A percentile compares a stretch with the other conserved stretches of the same genome.
These are phyloP conservation scores for Ogataea sp. DNA, from an alignment of 805 yeast genomes.

Conservation along the genomic window DNA sequence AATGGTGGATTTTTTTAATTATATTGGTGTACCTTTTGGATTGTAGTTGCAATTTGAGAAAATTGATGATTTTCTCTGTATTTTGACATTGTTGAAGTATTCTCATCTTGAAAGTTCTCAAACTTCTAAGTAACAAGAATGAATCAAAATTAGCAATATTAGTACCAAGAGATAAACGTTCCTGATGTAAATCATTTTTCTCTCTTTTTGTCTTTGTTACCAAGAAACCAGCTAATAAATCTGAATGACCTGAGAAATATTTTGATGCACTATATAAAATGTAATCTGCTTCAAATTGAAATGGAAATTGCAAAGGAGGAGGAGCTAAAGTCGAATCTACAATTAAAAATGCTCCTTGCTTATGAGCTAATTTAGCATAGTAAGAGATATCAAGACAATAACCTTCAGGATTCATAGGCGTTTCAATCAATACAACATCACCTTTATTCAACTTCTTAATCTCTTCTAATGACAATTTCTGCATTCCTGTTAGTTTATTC, in stretches of 20 bases:
- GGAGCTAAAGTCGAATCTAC: conserved; percentile 53
- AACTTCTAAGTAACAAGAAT: conserved; percentile 37
- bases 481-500: conserved; percentile 31
- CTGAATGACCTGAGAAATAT: conserved; percentile 49
- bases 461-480: conserved; percentile 27
- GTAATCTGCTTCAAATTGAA: conserved; percentile 42
- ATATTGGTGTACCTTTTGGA: conserved; percentile 25
- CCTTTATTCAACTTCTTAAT: conserved; percentile 28
- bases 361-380: conserved; percentile 36
- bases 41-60: conserved; percentile 27
- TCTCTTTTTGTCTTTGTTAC: conserved; percentile 30
- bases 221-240: conserved; percentile 44
- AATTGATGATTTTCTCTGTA: conserved; percentile 34
- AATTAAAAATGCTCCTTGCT: conserved; percentile 32
- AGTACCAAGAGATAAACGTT: conserved; percentile 40
- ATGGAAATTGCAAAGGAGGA: conserved; percentile 47
- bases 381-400: conserved; percentile 31
- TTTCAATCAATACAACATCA: conserved; percentile 41
- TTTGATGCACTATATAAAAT: conserved; percentile 50
- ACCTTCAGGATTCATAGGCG: conserved; percentile 50
- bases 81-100: conserved; percentile 37
- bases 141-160: conserved; percentile 45
- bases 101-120: conserved; percentile 44
- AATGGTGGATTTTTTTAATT: conserved; percentile 30
- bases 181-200: conserved; percentile 26